Evolutionary conservation across 2,329 filamentous ascomycete genomes (phyloP).

Genomic region (Sordariomycetes sp.): DNA sequence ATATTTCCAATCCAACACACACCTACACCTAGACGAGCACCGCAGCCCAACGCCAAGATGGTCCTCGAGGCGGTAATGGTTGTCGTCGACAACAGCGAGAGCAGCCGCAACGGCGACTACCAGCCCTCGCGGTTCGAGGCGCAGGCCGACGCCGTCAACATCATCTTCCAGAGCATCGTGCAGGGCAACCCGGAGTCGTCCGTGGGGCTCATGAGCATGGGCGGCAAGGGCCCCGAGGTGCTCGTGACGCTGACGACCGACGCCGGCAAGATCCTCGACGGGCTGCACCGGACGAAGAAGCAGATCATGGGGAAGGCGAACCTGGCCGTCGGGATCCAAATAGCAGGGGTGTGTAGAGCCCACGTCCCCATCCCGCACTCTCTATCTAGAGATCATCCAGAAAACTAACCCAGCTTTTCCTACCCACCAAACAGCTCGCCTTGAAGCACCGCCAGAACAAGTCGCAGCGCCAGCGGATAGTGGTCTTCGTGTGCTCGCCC

Average conservation of each 20-base stretch:
- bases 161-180: constrained; percentile 93
- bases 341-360: constrained; percentile 68
- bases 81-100: constrained; percentile 98
- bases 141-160: constrained; percentile 87
- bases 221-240: constrained; percentile 92
- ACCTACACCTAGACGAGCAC: background rate
- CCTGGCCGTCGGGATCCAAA: constrained; percentile 87
- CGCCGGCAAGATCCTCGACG: constrained; percentile 88
- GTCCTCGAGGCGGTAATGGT: constrained; percentile 99
- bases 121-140: constrained; percentile 92
- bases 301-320: constrained; percentile 88
- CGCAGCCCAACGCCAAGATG: constrained; percentile 54
- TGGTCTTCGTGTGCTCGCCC: constrained; percentile 92
- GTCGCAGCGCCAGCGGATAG: constrained; percentile 89
- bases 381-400: constrained; percentile 6
- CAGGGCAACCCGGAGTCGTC: constrained; percentile 93
- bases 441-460: constrained; percentile 98
- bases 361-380: background rate
- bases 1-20: background rate
- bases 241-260: constrained; percentile 93
- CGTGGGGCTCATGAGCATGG: constrained; percentile 98
- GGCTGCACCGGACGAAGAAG: constrained; percentile 75
- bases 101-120: constrained; percentile 89
- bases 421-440: constrained; percentile 53
- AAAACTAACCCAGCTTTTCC: background rate